Evolutionary conservation across 2,329 filamentous ascomycete species (phyloP), one percentile per base, ranked within the genome.

Genomic region (Aureobasidium lini): DNA sequence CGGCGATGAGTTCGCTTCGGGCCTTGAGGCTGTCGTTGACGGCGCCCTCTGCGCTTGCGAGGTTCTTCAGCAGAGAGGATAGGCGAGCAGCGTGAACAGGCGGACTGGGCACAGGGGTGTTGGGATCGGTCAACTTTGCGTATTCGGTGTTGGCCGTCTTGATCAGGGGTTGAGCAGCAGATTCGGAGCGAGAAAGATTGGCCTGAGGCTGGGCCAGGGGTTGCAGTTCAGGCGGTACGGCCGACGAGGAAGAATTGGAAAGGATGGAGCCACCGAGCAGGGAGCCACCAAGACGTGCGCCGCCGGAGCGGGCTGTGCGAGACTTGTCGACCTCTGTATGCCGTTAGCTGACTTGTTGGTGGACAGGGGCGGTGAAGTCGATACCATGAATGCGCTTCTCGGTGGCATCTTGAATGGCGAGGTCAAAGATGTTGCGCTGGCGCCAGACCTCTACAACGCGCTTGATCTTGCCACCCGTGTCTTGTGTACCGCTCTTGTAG

Each of bases 381-480:
- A 64, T 78, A 93, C 90, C 90, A 64, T 90, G 85, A 57, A 97
- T 79, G 32, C 88, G 83, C 60, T 82, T 77, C 70, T 97, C 93
- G 56, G 96, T 85, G 1, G 88, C 87, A 60, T 86, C 84, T 70
- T 96, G 87, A 50, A 96, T 89, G 0, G 87, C 83, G 1, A 73
- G 72, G 62, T 95, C 90, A 67, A 99, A 99, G 47, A 99, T 94
- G 56, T 79, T 77, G 37, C 94, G 82, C 67, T 93, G 85, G 69
- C 87, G 87, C 94, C 94, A 99, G 16, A 99, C 94, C 68, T 97
- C 93, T 3, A 97, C 84, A 0, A 97, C 93, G 34, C 94, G 84
- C 62, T 88, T 83, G 39, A 99, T 79, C 72, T 96, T 96, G 61
- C 84, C 82, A 71, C 97, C 94, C 31, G 96, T 84, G 54, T 99